Evolutionary conservation across 1,284 basidiomycete species (phyloP).

Genomic region (Leccinum solheimii): DNA sequence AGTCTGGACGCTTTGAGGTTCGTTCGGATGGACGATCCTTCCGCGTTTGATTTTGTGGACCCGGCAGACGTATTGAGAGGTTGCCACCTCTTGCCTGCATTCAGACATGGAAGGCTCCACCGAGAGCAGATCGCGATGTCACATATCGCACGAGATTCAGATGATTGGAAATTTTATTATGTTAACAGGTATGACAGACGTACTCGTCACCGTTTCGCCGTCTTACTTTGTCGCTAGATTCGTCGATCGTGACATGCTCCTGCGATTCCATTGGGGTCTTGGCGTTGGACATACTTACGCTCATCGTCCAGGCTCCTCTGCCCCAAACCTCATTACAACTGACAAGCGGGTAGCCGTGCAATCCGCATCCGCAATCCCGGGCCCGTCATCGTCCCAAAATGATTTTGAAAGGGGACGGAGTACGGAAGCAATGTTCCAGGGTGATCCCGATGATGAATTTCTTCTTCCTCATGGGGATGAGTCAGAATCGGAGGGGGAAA

Average conservation of each 20-base stretch:
- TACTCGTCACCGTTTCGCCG: background rate
- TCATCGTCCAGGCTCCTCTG: background rate
- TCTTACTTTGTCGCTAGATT: conserved; percentile 4
- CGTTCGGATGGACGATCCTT: background rate
- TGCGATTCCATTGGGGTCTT: conserved; percentile 7
- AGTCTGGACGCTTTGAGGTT: background rate
- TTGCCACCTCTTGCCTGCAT: background rate
- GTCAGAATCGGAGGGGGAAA: background rate
- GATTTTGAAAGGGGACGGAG: background rate
- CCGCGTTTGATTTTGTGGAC: background rate
- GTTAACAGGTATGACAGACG: background rate
- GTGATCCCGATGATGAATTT: background rate
- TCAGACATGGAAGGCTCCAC: background rate
- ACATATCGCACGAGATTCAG: background rate
- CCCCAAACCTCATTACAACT: background rate
- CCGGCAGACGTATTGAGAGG: background rate
- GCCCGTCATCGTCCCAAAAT: background rate
- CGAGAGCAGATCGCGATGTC: background rate
- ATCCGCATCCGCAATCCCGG: background rate
- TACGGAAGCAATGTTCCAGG: background rate
- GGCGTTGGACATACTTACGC: conserved; percentile 5
- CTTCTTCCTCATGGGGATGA: background rate
- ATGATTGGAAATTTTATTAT: conserved; percentile 1
- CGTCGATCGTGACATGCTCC: conserved; percentile 12
- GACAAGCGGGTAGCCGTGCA: background rate